These are phyloP conservation scores for Exserohilum turcica DNA, from an alignment of 2,329 filamentous ascomycete genomes.

Conservation along the genomic window DNA sequence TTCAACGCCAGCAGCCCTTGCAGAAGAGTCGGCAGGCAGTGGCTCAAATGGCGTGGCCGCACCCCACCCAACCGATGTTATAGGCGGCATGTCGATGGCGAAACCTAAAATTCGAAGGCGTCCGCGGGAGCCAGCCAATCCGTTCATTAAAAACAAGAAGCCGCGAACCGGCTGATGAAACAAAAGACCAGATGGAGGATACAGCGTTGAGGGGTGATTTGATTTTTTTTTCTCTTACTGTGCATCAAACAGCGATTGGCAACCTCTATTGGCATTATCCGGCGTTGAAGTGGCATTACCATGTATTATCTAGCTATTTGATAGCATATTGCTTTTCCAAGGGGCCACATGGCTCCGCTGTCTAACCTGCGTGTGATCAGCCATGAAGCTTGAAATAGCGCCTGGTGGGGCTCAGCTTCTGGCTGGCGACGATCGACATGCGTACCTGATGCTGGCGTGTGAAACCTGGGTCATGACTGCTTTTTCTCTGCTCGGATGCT, in stretches of 20 bases:
- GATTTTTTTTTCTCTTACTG: neutral
- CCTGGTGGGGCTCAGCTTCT: slow-evolving; percentile 19
- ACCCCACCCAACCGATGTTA: slow-evolving; percentile 17
- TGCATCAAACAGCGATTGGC: slow-evolving; percentile 10
- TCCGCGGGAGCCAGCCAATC: slow-evolving; percentile 32
- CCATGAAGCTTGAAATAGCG: slow-evolving; percentile 13
- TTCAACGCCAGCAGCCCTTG: slow-evolving; percentile 33
- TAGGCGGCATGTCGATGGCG: slow-evolving; percentile 32
- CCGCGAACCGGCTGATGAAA: slow-evolving; percentile 29
- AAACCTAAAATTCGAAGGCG: slow-evolving; percentile 41
- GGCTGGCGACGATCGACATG: slow-evolving; percentile 21
- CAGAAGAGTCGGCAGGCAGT: slow-evolving; percentile 17
- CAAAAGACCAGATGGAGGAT: neutral
- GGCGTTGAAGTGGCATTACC: slow-evolving; percentile 8
- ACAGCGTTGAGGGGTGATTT: neutral
- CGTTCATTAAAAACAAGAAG: slow-evolving; percentile 39
- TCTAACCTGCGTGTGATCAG: slow-evolving; percentile 15
- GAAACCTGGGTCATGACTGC: neutral
- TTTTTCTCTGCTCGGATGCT: neutral
- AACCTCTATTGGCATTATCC: slow-evolving; percentile 7
- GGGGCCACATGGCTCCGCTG: slow-evolving; percentile 11
- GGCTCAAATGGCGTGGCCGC: slow-evolving; percentile 7
- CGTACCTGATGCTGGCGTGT: slow-evolving; percentile 8
- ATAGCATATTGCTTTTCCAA: slow-evolving; percentile 8
- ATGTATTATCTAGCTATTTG: slow-evolving; percentile 8